A percentile compares a stretch with the other conserved stretches of the same genome.
These are phyloP conservation scores for Zygnema circumcarinatum DNA, from an alignment of 139 green algal species.

Conservation along the genomic window DNA sequence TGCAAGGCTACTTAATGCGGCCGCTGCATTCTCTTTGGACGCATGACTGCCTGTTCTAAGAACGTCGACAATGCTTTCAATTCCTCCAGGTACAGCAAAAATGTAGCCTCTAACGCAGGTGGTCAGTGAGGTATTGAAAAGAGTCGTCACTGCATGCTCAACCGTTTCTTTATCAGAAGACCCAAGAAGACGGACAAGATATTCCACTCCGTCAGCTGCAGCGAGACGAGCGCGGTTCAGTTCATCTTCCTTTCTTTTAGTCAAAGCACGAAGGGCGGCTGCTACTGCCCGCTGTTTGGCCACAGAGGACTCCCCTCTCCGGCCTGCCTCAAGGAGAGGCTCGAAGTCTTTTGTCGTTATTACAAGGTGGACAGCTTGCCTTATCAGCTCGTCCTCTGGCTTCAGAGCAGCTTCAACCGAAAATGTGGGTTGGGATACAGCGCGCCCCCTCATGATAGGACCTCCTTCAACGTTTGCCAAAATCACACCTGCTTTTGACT, in stretches of 20 bases:
- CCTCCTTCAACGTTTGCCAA: no score
- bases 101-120: neutral
- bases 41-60: conserved; percentile 4
- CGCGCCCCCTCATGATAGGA: no score
- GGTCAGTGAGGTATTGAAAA: conserved; percentile 41
- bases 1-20: conserved; percentile 27
- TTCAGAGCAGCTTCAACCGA: no score
- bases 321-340: no score
- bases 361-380: no score
- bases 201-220: neutral
- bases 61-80: conserved; percentile 28
- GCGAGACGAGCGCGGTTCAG: neutral
- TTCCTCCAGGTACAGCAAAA: neutral
- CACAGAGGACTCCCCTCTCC: no score
- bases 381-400: no score
- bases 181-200: conserved; percentile 1
- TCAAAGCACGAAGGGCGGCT: no score
- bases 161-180: neutral
- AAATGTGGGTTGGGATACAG: no score
- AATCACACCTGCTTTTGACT: no score
- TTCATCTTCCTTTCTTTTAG: neutral
- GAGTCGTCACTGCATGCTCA: conserved; percentile 40
- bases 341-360: no score
- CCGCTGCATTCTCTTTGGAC: conserved; percentile 26
- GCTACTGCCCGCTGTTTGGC: no score